Evolutionary conservation across 2,329 filamentous ascomycete species (phyloP).

Genomic region (Aspergillus sp.): DNA sequence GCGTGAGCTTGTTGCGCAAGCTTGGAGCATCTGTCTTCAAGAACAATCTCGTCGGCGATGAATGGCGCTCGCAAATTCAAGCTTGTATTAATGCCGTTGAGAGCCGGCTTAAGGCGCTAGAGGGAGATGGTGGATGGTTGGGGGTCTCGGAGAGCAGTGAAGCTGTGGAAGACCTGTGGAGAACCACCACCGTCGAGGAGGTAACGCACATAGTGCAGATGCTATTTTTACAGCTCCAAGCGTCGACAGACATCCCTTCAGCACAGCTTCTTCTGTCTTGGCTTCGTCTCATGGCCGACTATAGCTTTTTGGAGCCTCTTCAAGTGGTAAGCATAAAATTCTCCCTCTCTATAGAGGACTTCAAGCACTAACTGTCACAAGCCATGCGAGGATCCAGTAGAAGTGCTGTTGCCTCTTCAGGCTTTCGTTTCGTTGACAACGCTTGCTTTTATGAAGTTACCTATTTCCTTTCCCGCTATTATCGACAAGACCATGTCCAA

Average conservation of each 20-base stretch:
- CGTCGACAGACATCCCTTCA: slow-evolving; percentile 56
- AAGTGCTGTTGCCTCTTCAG: slow-evolving; percentile 58
- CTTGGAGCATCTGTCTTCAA: slow-evolving; percentile 31
- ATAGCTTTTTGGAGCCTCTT: slow-evolving; percentile 67
- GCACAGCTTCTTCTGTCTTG: slow-evolving; percentile 63
- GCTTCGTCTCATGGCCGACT: slow-evolving; percentile 70
- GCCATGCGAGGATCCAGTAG: slow-evolving; percentile 39
- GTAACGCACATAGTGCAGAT: slow-evolving; percentile 71
- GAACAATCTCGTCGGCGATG: slow-evolving; percentile 22
- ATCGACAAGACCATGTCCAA: slow-evolving; percentile 24
- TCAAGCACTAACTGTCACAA: slow-evolving; percentile 23
- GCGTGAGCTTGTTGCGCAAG: slow-evolving; percentile 20
- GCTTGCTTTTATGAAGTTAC: slow-evolving; percentile 67
- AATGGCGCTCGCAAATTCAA: slow-evolving; percentile 25
- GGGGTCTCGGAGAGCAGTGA: slow-evolving; percentile 50
- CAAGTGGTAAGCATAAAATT: slow-evolving; percentile 47
- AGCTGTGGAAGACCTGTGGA: slow-evolving; percentile 61
- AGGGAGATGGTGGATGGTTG: slow-evolving; percentile 44
- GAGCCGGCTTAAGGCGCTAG: slow-evolving; percentile 32
- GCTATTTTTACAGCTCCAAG: slow-evolving; percentile 67
- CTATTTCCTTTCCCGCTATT: slow-evolving; percentile 57
- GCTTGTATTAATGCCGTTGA: slow-evolving; percentile 35
- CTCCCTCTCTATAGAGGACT: background rate
- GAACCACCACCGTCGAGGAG: slow-evolving; percentile 64
- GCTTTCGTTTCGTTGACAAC: slow-evolving; percentile 69